Evolutionary conservation across 768 basidiomycete genomes (phyloP), one percentile per base, ranked within the genome.

Genomic region (Mycena galopus): DNA sequence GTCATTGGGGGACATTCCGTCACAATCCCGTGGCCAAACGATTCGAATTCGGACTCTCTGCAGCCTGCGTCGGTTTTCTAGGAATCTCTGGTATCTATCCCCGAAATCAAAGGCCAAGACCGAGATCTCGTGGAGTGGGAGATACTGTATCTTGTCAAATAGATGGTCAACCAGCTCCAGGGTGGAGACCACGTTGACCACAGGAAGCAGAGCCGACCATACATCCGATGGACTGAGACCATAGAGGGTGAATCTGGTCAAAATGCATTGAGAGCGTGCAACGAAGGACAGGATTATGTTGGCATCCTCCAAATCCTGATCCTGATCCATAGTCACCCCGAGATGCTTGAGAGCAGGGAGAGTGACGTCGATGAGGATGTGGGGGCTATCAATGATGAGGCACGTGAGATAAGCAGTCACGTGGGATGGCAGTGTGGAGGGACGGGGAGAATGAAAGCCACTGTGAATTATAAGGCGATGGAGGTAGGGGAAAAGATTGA

Each of bases 281-380:
- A 59, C 58, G 21, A 59, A 37, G n/a, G 58, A 59, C n/a, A 59
- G 35, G 25, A 59, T 5, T 25, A 35, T 12, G 29, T 37, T 16
- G 11, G 58, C 12, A 4, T 4, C 35, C 12, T 39, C 58, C 35
- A 25, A 23, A 19, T 37, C 25, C n/a, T n/a, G n/a, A n/a, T n/a
- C n/a, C n/a, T n/a, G n/a, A 4, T 2, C 23, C 10, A 59, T 35
- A 23, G 4, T 2, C 4, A 16, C 35, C 3, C 19, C 58, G 9
- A 59, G 37, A 59, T 59, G 58, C 35, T 59, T 35, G 58, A 59
- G 58, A 2, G 58, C n/a, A 35, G 58, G 37, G 58, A 59, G 23
- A 27, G 58, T 25, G 37, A 59, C n/a, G 25, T 39, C 37, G 9
- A 25, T 10, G 35, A 59, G n/a, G 35, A 59, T 4, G 9, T 11